phyloP scores from a whole-genome alignment of 371 early-diverging fungal genomes.

The Syncephalastrum monosporum region DNA sequence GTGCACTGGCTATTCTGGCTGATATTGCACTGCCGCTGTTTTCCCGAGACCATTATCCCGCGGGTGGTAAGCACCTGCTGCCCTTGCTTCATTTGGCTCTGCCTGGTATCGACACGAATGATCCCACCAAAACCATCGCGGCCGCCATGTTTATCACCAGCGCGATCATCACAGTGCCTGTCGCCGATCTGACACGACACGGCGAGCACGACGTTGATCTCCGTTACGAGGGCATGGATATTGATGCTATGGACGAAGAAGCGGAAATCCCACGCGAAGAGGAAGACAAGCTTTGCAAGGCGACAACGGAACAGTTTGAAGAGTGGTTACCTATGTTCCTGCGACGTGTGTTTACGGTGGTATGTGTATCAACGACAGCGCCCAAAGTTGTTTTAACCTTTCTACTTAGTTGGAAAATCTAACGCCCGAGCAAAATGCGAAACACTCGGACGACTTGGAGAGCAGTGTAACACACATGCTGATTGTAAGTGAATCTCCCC shows the following conservation, averaged over 20 bases:
- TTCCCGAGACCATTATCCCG: constrained; percentile 70
- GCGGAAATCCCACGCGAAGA: constrained; percentile 34
- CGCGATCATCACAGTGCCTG: constrained; percentile 64
- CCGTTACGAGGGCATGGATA: constrained; percentile 49
- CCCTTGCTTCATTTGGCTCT: constrained; percentile 74
- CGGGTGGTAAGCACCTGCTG: constrained; percentile 81
- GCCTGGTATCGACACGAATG: constrained; percentile 92
- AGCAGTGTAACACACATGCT: too few species aligned
- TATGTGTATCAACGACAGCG: constrained; percentile 21
- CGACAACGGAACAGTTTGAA: constrained; percentile 78
- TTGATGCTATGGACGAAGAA: constrained; percentile 49
- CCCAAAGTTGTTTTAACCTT: too few species aligned
- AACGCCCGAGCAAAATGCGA: too few species aligned
- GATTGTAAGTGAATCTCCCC: background rate
- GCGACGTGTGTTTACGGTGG: constrained; percentile 74
- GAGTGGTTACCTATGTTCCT: constrained; percentile 84
- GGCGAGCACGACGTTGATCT: constrained; percentile 16
- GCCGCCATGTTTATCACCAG: constrained; percentile 75
- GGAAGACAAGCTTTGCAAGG: constrained; percentile 65
- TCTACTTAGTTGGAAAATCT: too few species aligned
- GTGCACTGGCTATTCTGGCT: constrained; percentile 72
- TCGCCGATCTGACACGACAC: constrained; percentile 55
- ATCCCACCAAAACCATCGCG: constrained; percentile 75
- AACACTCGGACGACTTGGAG: too few species aligned
- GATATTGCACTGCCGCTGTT: constrained; percentile 70